Evolutionary conservation across 1,284 basidiomycete genomes (phyloP).

Genomic region (Ceratorhiza oryzae-sativae): DNA sequence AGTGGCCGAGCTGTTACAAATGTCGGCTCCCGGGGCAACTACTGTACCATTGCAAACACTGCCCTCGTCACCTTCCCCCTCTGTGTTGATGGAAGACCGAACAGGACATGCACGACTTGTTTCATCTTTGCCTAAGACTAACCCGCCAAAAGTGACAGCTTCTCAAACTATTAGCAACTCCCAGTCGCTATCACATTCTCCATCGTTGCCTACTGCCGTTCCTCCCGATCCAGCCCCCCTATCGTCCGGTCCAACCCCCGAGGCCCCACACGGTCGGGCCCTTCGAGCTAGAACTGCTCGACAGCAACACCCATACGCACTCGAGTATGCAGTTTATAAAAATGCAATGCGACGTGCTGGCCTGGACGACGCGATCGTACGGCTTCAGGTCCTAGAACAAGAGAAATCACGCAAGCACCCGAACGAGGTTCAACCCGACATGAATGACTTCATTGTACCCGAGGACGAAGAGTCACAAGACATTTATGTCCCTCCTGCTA

Average conservation of each 20-base stretch:
- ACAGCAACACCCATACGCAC: constrained; percentile 35
- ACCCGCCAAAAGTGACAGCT: background rate
- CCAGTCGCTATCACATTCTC: background rate
- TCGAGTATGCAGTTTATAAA: constrained; percentile 35
- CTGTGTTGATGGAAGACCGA: too few relatives aligned
- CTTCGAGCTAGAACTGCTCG: constrained; percentile 33
- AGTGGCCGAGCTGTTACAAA: too few relatives aligned
- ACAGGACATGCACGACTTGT: too few relatives aligned
- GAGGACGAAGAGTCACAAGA: constrained; percentile 39
- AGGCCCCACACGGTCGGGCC: constrained; percentile 5
- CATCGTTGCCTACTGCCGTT: background rate
- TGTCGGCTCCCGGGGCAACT: background rate
- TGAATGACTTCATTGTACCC: constrained; percentile 34
- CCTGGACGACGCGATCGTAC: constrained; percentile 29
- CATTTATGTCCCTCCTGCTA: constrained; percentile 19
- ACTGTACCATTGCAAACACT: background rate
- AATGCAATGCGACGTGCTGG: constrained; percentile 32
- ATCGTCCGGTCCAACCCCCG: background rate
- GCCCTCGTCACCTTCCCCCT: too few relatives aligned
- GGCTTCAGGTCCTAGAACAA: constrained; percentile 2
- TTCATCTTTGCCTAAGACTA: too few relatives aligned
- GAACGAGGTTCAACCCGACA: constrained; percentile 7
- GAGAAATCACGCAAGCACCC: background rate
- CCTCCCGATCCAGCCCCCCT: background rate
- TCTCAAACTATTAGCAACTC: background rate